Conservation (phyloP, 345 rosid genomes). For the Eucalyptus pauciflora region DNA sequence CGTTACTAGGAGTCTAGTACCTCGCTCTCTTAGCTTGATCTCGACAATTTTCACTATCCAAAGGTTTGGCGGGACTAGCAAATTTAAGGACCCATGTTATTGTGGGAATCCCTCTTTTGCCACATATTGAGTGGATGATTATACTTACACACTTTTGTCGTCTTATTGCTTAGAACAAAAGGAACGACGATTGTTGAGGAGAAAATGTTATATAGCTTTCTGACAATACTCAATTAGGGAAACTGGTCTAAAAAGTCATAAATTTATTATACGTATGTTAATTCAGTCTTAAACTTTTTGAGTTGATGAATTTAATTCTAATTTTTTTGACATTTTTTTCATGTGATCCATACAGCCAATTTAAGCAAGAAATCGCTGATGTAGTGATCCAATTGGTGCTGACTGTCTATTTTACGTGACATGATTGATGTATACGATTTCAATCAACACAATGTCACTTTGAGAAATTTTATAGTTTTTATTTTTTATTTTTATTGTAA, state of each 20-base stretch:
- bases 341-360: fast-evolving
- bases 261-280: fast-evolving
- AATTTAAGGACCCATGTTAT: neutral
- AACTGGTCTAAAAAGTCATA: neutral
- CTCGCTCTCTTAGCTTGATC: neutral
- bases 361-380: neutral
- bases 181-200: neutral
- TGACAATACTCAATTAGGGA: neutral
- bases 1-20: neutral
- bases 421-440: neutral
- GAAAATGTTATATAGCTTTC: neutral
- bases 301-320: neutral
- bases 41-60: neutral
- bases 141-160: neutral
- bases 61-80: neutral
- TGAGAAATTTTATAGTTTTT: neutral
- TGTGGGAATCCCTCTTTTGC: too few species aligned
- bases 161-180: neutral
- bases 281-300: neutral
- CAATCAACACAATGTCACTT: fast-evolving
- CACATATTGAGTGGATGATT: too few species aligned
- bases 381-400: fast-evolving
- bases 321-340: neutral
- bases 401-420: fast-evolving
- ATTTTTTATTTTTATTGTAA: neutral